Conservation (phyloP, 1,284 basidiomycete species). For the Boletus sp. region DNA sequence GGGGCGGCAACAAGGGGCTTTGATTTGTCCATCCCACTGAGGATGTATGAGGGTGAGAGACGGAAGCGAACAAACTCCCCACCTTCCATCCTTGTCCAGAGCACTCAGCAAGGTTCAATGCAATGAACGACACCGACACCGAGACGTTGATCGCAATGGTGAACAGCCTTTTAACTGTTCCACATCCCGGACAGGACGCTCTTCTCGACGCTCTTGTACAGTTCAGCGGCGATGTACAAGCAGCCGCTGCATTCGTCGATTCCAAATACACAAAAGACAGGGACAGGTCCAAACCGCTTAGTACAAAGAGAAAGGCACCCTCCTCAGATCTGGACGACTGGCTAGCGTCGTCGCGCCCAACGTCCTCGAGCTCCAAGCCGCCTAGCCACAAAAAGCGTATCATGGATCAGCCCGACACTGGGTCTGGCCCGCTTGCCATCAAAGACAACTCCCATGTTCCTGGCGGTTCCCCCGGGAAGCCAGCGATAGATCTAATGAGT, state of each 20-base stretch:
- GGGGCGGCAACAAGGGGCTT: background rate
- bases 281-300: slow-evolving; percentile 20
- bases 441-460: slow-evolving; percentile 24
- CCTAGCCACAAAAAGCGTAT: slow-evolving; percentile 31
- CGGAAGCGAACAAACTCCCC: background rate
- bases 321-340: slow-evolving; percentile 54
- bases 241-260: slow-evolving; percentile 53
- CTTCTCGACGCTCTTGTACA: slow-evolving; percentile 67
- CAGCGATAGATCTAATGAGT: slow-evolving; percentile 54
- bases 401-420: slow-evolving; percentile 7
- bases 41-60: background rate
- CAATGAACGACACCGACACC: slow-evolving; percentile 53
- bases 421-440: slow-evolving; percentile 14
- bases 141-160: slow-evolving; percentile 71
- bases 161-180: slow-evolving; percentile 55
- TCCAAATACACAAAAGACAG: slow-evolving; percentile 17
- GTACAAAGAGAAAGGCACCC: slow-evolving; percentile 47
- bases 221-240: slow-evolving; percentile 61
- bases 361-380: slow-evolving; percentile 28
- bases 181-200: slow-evolving; percentile 40
- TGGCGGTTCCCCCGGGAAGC: slow-evolving; percentile 32
- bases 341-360: slow-evolving; percentile 43
- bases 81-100: background rate
- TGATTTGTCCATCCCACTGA: slow-evolving; percentile 16
- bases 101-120: background rate